Evolutionary conservation across 352 stramenopile species (phyloP), one percentile per base, ranked within the genome.

Genomic region (Thalassiosira exigua): DNA sequence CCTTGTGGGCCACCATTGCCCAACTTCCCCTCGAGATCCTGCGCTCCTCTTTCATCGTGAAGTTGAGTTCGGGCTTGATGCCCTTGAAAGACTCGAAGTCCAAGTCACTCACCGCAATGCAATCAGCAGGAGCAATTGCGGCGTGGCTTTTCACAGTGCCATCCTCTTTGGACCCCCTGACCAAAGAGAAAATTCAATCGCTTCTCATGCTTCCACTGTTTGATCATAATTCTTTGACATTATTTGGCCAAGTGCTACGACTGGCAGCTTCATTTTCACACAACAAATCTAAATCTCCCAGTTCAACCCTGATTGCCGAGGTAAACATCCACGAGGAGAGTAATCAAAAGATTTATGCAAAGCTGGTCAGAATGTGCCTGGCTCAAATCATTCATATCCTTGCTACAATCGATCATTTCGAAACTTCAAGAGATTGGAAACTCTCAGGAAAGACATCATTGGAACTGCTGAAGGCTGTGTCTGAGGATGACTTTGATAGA

Each of bases 221-320:
- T 4, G 22, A 56, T 53, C 11, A 53, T 26, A 68, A 50, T n/a
- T 14, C 7, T 44, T 44, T 44, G 54, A 82, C 81, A 70, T 64
- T 90, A 11, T 44, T 87, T 27, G 56, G 61, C 26, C 83, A 88
- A 61, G 30, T 79, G 21, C n/a, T 87, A 44, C 66, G 82, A 19
- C 36, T 90, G 4, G 71, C 58, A 60, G 44, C 69, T 48, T 75
- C 48, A 41, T 70, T 66, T 59, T 53, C 36, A 46, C 27, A 60
- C 11, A 39, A 22, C 36, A 44, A 53, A 53, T 9, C 11, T 24
- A 33, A 41, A 56, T 19, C 17, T 41, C 26, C 52, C 1, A 41
- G 51, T 32, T 77, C 74, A n/a, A 69, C 39, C 21, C 21, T 81
- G 50, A 39, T 81, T 54, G 36, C 54, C 17, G 61, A 78, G 42